phyloP scores from a whole-genome alignment of 2,329 filamentous ascomycete genomes.

The Phaeosphaeriaceae sp. region DNA sequence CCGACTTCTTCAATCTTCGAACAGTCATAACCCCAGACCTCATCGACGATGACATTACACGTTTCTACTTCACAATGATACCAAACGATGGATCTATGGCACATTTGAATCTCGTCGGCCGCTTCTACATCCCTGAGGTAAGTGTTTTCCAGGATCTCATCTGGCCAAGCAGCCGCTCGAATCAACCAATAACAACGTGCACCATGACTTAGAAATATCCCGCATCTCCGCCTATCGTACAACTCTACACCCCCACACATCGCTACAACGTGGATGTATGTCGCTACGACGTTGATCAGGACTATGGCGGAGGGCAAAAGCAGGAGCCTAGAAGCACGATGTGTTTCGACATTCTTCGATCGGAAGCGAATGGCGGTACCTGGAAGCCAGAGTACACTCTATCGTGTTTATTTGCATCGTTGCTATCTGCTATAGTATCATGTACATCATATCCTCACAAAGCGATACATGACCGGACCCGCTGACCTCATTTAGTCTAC shows the following conservation, averaged over 20 bases:
- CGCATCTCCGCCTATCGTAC: slow-evolving; percentile 8
- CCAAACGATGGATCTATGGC: slow-evolving; percentile 12
- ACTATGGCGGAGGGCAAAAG: no score
- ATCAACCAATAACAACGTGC: background rate
- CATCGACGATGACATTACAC: slow-evolving; percentile 3
- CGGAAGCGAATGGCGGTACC: slow-evolving; percentile 5
- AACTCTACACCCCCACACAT: slow-evolving; percentile 9
- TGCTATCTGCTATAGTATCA: slow-evolving; percentile 16
- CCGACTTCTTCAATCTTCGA: slow-evolving; percentile 9
- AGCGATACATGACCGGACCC: background rate
- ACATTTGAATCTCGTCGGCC: slow-evolving; percentile 9
- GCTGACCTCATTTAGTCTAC: background rate
- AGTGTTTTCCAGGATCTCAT: no score
- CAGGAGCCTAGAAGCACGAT: slow-evolving; percentile 8
- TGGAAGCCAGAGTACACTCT: slow-evolving; percentile 13
- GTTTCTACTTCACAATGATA: slow-evolving; percentile 11
- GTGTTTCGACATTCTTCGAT: slow-evolving; percentile 15
- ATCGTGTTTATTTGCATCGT: slow-evolving; percentile 11
- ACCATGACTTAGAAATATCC: slow-evolving; percentile 1
- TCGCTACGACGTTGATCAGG: no score
- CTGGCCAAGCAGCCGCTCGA: no score
- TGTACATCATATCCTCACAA: slow-evolving; percentile 1
- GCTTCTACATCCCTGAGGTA: slow-evolving; percentile 8
- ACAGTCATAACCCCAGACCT: background rate
- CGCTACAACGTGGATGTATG: slow-evolving; percentile 10